Base-by-base conservation (phyloP, 805 yeast species). In the Wickerhamomyces hampshirensis region DNA sequence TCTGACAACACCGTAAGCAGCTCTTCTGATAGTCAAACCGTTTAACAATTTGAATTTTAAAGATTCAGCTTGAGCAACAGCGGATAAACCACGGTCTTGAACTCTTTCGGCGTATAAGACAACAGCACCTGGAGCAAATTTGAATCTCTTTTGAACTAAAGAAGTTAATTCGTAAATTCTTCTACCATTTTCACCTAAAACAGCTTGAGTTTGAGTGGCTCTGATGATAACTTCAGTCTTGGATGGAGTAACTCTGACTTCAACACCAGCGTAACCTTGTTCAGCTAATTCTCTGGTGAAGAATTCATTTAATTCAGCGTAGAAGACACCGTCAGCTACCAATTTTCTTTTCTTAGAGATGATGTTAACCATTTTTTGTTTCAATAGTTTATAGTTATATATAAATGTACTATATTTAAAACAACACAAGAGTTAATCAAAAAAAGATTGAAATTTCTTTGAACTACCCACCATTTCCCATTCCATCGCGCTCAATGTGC, bases 181-280 rank as follows among this genome's bases (percentile, higher is more conserved):
- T 80, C 98, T 89, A 76, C 98, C 98, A 70, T 89, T 88, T 80
- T 91, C 98, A 79, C 98, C 98, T 62, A 93, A 80, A 59, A 93
- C 98, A 67, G 85, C 94, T 69, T 87, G 94, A 66, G 97, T 89
- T 85, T 88, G 91, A 66, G 97, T 87, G 61, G 98, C 98, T 75
- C 96, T 88, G 77, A 93, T 88, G 70, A 93, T 86, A 58, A 93
- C 86, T 76, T 93, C 98, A 66, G 95, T 88, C 81, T 85, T 89
- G 77, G 91, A 73, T 71, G 97, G 93, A 68, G 97, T 87, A 66
- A 86, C 85, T 78, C 98, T 86, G 70, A 93, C 96, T 77, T 93
- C 98, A 65, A 93, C 96, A 77, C 98, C 98, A 63, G 98, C 93
- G 82, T 93, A 93, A 69, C 98, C 98, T 76, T 93, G 96, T 79